Evolutionary conservation across 768 basidiomycete species (phyloP).

Genomic region (Lactarius sp.): DNA sequence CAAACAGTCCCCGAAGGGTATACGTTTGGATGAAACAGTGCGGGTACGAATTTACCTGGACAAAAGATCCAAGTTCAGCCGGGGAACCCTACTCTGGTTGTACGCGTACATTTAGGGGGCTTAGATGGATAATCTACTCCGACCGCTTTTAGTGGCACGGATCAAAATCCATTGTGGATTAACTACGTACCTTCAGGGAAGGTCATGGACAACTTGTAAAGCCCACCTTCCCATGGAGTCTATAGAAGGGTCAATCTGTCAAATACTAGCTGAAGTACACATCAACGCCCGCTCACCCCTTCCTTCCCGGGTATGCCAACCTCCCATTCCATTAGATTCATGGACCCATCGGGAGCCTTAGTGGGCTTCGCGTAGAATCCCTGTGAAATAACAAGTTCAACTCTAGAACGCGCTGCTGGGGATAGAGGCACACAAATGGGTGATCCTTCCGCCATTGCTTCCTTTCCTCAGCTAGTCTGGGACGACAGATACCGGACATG

Average conservation of each 20-base stretch:
- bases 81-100: conserved; percentile 22
- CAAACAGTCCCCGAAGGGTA: conserved; percentile 99
- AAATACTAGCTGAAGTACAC: not conserved
- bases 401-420: not conserved
- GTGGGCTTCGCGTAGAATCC: conserved; percentile 95
- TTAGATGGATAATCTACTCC: conserved; percentile 86
- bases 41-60: conserved; percentile 92
- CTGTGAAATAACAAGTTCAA: conserved; percentile 38
- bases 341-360: conserved; percentile 85
- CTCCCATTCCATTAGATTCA: conserved; percentile 98
- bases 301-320: conserved; percentile 96
- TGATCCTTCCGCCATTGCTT: conserved; percentile 99
- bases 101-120: conserved; percentile 77
- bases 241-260: conserved; percentile 33
- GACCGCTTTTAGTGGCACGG: conserved; percentile 14
- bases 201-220: conserved; percentile 88
- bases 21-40: conserved; percentile 96
- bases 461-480: conserved; percentile 91
- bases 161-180: not conserved
- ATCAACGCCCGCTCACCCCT: conserved; percentile 51
- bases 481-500: conserved; percentile 92
- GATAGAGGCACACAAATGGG: conserved; percentile 73
- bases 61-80: conserved; percentile 3
- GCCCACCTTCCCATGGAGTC: conserved; percentile 97
- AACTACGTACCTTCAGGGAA: conserved; percentile 84